These are phyloP conservation scores for Diaporthe sp. DNA, from an alignment of 2,329 filamentous ascomycete genomes.

Conservation along the genomic window DNA sequence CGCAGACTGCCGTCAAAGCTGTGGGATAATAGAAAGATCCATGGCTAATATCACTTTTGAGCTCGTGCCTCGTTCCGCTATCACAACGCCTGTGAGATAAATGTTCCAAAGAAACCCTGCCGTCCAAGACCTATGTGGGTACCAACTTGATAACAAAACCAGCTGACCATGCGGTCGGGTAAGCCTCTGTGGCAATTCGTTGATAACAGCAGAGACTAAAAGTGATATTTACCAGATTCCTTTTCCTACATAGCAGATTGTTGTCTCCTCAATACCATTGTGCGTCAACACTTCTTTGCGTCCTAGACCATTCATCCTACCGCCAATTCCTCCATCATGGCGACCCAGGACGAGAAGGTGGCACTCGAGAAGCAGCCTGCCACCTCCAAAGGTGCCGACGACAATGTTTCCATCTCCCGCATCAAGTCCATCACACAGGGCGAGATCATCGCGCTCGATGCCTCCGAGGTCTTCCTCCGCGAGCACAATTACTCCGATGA, in stretches of 20 bases:
- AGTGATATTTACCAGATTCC: neutral
- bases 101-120: conserved; percentile 1
- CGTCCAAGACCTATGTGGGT: conserved; percentile 23
- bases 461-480: conserved; percentile 41
- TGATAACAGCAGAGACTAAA: conserved; percentile 31
- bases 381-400: conserved; percentile 29
- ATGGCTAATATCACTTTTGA: neutral
- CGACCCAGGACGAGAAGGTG: conserved; percentile 15
- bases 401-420: conserved; percentile 39
- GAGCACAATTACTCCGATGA: conserved; percentile 41
- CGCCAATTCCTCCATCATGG: conserved; percentile 12
- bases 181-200: neutral
- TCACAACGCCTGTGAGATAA: neutral
- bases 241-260: neutral
- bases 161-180: neutral
- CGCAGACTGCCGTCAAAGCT: too few relatives aligned
- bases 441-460: conserved; percentile 39
- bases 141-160: conserved; percentile 11
- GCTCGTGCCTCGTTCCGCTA: neutral
- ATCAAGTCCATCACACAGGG: conserved; percentile 37
- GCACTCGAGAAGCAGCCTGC: conserved; percentile 30
- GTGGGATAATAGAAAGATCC: neutral
- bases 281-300: neutral
- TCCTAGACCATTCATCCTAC: neutral
- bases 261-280: neutral